These are phyloP conservation scores for Apiotrichum sp. DNA, from an alignment of 1,284 basidiomycete genomes.

Conservation along the genomic window DNA sequence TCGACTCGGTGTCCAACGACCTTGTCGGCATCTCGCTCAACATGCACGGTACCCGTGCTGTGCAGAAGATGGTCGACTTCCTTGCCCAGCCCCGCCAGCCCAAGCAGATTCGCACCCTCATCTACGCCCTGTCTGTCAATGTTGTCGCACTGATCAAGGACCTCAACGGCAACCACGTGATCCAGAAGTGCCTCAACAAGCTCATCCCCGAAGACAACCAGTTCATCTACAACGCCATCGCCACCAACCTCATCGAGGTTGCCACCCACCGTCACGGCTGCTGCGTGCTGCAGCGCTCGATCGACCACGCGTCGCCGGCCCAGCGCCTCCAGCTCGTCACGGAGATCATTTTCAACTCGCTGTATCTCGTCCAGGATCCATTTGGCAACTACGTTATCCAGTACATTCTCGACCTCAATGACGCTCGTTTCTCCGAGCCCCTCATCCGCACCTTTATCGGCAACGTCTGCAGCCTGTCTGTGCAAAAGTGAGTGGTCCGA, in stretches of 20 bases:
- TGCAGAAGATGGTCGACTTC: constrained; percentile 99
- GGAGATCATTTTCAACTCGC: constrained; percentile 97
- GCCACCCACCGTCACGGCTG: constrained; percentile 99
- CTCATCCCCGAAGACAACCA: constrained; percentile 97
- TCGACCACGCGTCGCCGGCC: constrained; percentile 82
- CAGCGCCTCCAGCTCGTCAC: constrained; percentile 96
- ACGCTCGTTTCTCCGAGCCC: constrained; percentile 93
- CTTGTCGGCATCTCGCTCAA: constrained; percentile 97
- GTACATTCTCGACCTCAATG: constrained; percentile 96
- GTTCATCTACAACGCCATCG: constrained; percentile 99
- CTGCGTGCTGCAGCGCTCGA: constrained; percentile 96
- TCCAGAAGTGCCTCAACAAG: constrained; percentile 99
- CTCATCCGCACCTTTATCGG: constrained; percentile 97
- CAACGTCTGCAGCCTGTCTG: constrained; percentile 94
- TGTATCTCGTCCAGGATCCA: constrained; percentile 97
- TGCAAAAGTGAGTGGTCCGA: constrained; percentile 98
- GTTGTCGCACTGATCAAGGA: constrained; percentile 99
- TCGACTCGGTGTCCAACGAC: constrained; percentile 95
- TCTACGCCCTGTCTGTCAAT: constrained; percentile 90
- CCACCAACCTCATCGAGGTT: constrained; percentile 97
- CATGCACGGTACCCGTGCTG: constrained; percentile 99
- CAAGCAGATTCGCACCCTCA: constrained; percentile 91
- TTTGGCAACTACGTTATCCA: constrained; percentile 64
- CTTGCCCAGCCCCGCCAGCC: constrained; percentile 85
- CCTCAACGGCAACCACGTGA: constrained; percentile 96